A percentile compares a stretch with the other conserved stretches of the same genome.
Evolutionary conservation across 2,329 filamentous ascomycete species (phyloP).

Genomic region (Metarhizium humberi): DNA sequence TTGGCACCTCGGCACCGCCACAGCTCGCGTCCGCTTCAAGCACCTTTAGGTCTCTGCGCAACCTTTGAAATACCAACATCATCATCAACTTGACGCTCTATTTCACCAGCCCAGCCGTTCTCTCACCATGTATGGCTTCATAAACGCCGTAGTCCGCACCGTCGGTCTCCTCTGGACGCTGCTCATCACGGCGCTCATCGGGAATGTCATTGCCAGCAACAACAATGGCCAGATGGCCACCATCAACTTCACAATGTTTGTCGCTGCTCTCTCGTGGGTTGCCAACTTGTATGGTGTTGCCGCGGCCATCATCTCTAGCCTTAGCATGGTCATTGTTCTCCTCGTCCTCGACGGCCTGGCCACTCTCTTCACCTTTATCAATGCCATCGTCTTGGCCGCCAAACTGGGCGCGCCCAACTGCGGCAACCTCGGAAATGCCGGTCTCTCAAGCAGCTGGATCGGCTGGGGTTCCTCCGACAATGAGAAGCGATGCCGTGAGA

Average conservation of each 20-base stretch:
- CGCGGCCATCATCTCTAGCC: conserved; percentile 41
- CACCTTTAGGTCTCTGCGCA: no score
- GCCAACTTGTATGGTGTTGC: conserved; percentile 53
- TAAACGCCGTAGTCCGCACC: conserved; percentile 37
- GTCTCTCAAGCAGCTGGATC: conserved; percentile 40
- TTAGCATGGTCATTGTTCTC: conserved; percentile 42
- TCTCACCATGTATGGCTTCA: conserved; percentile 22
- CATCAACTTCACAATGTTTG: conserved; percentile 61
- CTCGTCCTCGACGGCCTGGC: conserved; percentile 49
- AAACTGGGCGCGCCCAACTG: conserved; percentile 63
- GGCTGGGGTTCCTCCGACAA: conserved; percentile 51
- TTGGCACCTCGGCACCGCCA: no score
- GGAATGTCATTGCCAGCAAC: conserved; percentile 47
- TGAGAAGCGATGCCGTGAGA: conserved; percentile 60
- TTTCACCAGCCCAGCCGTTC: not conserved
- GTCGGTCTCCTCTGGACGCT: conserved; percentile 43
- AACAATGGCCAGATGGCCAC: conserved; percentile 34
- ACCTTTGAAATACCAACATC: not conserved
- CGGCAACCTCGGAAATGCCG: conserved; percentile 32
- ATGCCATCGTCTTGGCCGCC: conserved; percentile 60
- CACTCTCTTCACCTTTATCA: conserved; percentile 61
- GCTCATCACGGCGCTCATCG: conserved; percentile 45
- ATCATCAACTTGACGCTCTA: not conserved
- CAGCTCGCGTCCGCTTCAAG: no score
- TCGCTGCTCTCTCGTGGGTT: conserved; percentile 56